Evolutionary conservation across 805 yeast species (phyloP), one percentile per base, ranked within the genome.

Genomic region (Candida railenensis): DNA sequence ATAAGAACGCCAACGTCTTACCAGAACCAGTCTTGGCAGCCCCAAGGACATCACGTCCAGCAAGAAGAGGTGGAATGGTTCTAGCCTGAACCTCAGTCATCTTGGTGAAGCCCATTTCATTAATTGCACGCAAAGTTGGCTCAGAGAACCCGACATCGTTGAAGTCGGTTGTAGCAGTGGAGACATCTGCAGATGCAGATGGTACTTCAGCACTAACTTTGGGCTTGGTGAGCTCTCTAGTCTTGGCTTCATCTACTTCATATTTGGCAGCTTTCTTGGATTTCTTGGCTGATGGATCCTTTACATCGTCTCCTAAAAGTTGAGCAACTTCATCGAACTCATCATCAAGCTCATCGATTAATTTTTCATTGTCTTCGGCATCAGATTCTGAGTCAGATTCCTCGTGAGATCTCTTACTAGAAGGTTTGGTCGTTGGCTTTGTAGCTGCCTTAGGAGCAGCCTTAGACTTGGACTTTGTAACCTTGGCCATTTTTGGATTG

Each of bases 11-110:
- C 50, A 95, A 73, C 0, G 99, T 94, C 73, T 94, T 94, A 64
- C 99, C 99, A 1, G 97, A 90, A 45, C 99, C 99, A 2, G 99
- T 94, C 71, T 91, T 92, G 47, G 99, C 99, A n/a, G 99, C 99
- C 55, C 99, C 99, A 45, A 94, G 77, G 18, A 95, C 98, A 69
- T 94, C 99, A 57, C 92, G 82, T 38, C 99, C 99, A 1, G 98
- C 97, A 52, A 95, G 71, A 51, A 94, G 75, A 9, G 99, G 98
- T 4, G 99, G 98, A 46, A 94, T 94, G 11, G 99, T 90, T 69
- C 92, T 83, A 22, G 96, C 85, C 69, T 94, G 99, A 8, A 94
- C 98, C 52, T 84, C 82, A 1, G 99, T 95, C 97, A 94, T 89
- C 44, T 73, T 85, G 12, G 81, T 76, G 71, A 94, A 94, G 1